Evolutionary conservation across 2,329 filamentous ascomycete genomes (phyloP).

Genomic region (Phyllosticta citriasiana): DNA sequence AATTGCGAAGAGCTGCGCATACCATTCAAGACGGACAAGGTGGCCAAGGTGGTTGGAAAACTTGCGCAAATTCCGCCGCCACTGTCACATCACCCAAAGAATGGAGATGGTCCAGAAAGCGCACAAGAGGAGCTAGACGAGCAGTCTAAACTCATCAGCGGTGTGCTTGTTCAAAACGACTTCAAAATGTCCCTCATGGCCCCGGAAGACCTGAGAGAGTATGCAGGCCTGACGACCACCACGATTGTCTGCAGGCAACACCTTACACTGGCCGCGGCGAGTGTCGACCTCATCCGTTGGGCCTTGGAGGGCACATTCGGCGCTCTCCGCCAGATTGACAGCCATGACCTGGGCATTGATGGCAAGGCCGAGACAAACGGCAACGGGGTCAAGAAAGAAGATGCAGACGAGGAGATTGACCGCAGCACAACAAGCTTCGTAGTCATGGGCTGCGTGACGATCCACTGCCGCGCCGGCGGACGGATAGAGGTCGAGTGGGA

Average conservation of each 20-base stretch:
- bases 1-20: constrained; percentile 95
- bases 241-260: constrained; percentile 89
- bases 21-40: constrained; percentile 90
- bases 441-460: constrained; percentile 83
- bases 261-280: constrained; percentile 76
- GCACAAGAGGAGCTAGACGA: constrained; percentile 18
- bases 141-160: constrained; percentile 57
- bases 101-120: constrained; percentile 18
- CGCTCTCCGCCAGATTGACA: constrained; percentile 45
- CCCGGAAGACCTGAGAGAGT: constrained; percentile 89
- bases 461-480: constrained; percentile 67
- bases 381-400: constrained; percentile 37
- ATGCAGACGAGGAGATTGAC: constrained; percentile 55
- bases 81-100: constrained; percentile 23
- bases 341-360: constrained; percentile 22
- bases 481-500: constrained; percentile 94
- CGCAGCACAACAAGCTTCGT: constrained; percentile 45
- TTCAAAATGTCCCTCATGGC: constrained; percentile 97
- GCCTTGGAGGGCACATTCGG: constrained; percentile 91
- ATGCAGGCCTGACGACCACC: constrained; percentile 91
- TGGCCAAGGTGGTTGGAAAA: constrained; percentile 91
- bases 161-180: constrained; percentile 92
- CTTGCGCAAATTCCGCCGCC: constrained; percentile 74
- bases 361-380: constrained; percentile 25
- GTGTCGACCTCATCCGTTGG: constrained; percentile 87